phyloP scores from a whole-genome alignment of 106 monocot species.

The Posidonia australis region DNA sequence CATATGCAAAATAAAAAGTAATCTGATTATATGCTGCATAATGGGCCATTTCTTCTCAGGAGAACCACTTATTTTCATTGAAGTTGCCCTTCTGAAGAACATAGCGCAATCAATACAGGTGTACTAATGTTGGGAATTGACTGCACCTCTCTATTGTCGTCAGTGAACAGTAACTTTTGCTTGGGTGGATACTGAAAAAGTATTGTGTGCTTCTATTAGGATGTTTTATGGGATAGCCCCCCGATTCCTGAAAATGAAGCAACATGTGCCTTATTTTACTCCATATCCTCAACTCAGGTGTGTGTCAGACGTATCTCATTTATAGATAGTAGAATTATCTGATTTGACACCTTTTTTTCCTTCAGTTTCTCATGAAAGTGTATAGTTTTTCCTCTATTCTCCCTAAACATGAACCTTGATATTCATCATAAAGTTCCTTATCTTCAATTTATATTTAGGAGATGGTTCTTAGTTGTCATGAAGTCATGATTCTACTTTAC shows the following conservation, averaged over 20 bases:
- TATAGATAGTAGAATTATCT: neutral
- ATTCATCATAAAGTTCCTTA: no score
- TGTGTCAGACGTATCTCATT: neutral
- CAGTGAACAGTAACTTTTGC: no score
- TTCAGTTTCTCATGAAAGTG: no score
- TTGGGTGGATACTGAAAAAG: no score
- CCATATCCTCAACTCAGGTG: slow-evolving; percentile 82
- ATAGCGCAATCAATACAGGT: slow-evolving; percentile 68
- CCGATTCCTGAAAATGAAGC: slow-evolving; percentile 57
- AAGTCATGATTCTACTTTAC: no score
- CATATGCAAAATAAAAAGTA: no score
- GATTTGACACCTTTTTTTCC: neutral
- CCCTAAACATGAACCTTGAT: no score
- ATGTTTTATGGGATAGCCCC: slow-evolving; percentile 82
- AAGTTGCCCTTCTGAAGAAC: slow-evolving; percentile 76
- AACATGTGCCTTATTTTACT: slow-evolving; percentile 78
- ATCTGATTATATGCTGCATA: neutral
- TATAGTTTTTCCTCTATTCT: no score
- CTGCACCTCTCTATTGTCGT: no score
- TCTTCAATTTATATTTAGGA: no score
- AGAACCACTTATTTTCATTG: slow-evolving; percentile 87
- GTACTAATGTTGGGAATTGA: no score
- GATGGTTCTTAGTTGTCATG: no score
- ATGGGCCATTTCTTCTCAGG: slow-evolving; percentile 21
- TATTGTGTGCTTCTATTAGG: slow-evolving; percentile 16